Evolutionary conservation across 805 yeast species (phyloP).

Genomic region (Scheffersomyces coipomensis): DNA sequence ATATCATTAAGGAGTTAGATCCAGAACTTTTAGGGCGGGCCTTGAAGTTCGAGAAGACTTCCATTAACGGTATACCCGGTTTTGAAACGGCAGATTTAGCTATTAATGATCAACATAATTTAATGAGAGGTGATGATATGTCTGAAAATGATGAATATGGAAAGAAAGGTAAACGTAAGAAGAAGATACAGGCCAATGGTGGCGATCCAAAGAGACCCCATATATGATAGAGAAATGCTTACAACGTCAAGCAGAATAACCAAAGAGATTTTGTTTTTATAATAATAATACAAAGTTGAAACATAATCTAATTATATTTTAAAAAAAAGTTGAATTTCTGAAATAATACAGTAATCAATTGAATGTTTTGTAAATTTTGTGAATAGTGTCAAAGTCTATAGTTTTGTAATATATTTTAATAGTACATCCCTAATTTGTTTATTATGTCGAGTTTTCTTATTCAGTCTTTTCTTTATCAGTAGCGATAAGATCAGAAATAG

Average conservation of each 20-base stretch:
- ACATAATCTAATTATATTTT: too few relatives aligned
- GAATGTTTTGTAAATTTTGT: too few relatives aligned
- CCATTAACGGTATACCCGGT: conserved; percentile 73
- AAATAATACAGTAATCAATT: too few relatives aligned
- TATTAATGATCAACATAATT: conserved; percentile 46
- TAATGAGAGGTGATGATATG: conserved; percentile 41
- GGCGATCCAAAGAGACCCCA: conserved; percentile 39
- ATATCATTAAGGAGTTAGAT: conserved; percentile 49
- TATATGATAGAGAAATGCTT: too few relatives aligned
- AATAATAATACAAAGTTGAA: neutral
- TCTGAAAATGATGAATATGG: conserved; percentile 37
- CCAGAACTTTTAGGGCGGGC: conserved; percentile 47
- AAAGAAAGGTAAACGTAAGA: conserved; percentile 35
- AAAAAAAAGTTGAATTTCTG: too few relatives aligned
- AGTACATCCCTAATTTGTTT: neutral
- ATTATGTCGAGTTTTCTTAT: neutral
- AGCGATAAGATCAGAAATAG: neutral
- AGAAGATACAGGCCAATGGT: conserved; percentile 27
- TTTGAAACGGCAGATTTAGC: conserved; percentile 70
- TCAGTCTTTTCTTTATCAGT: neutral
- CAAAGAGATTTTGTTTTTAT: neutral
- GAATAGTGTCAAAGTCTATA: too few relatives aligned
- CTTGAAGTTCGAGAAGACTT: conserved; percentile 61
- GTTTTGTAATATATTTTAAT: too few relatives aligned
- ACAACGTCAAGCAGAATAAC: too few relatives aligned